Percentiles rank a stretch among this genome's conserved stretches.
Evolutionary conservation across 208 protist genomes (phyloP).

Genomic region (Leishmania gerbilli): DNA sequence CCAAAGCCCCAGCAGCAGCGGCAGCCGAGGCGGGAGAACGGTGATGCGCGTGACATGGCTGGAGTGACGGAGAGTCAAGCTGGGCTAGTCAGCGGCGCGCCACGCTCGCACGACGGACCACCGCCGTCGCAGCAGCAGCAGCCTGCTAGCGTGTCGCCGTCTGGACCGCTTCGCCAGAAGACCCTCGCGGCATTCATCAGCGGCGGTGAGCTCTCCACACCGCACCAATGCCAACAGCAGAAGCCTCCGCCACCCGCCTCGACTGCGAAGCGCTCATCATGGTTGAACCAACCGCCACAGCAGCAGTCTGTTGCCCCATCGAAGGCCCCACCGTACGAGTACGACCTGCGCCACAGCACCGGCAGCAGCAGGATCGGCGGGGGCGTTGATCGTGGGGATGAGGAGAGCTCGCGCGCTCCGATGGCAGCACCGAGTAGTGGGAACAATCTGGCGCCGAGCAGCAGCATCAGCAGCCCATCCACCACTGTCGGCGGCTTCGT

Average conservation of each 20-base stretch:
- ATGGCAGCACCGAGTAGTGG: not conserved
- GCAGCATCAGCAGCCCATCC: conserved; percentile 17
- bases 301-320: not conserved
- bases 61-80: not conserved
- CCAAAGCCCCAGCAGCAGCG: not conserved
- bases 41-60: not conserved
- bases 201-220: not conserved
- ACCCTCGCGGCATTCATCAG: conserved; percentile 10
- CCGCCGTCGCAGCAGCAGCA: not conserved
- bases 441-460: not conserved
- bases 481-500: conserved; percentile 50
- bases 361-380: not conserved
- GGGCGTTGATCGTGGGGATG: not conserved
- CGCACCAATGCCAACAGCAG: not conserved
- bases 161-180: conserved; percentile 14
- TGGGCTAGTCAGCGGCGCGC: not conserved
- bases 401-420: not conserved
- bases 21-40: not conserved
- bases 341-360: conserved; percentile 3
- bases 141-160: not conserved
- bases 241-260: not conserved
- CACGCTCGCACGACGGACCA: not conserved
- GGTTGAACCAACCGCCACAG: conserved; percentile 14
- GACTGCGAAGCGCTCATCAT: not conserved
- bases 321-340: conserved; percentile 26